phyloP scores from a whole-genome alignment of 1,284 basidiomycete genomes.

The Cryptococcus sp. region DNA sequence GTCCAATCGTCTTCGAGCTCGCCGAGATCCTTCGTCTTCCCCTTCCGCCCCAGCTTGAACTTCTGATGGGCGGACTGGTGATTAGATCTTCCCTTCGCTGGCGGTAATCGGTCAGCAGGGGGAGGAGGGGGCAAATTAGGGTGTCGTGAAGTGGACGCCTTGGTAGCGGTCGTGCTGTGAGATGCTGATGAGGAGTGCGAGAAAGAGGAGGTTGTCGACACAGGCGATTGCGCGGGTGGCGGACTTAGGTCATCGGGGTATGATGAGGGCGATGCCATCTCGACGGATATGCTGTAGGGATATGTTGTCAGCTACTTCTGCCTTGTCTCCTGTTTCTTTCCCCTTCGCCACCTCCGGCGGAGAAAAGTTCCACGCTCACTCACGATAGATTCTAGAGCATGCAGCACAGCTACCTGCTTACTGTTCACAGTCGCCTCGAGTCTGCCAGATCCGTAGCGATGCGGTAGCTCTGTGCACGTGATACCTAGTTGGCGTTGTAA shows the following conservation, averaged over 20 bases:
- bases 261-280: constrained; percentile 9
- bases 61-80: constrained; percentile 18
- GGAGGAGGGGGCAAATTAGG: constrained; percentile 26
- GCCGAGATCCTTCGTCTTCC: constrained; percentile 18
- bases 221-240: background rate
- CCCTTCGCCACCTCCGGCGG: too few relatives aligned
- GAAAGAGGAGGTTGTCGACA: constrained; percentile 6
- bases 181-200: constrained; percentile 20
- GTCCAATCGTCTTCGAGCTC: constrained; percentile 48
- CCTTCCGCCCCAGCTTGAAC: constrained; percentile 26
- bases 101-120: constrained; percentile 24
- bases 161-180: constrained; percentile 11
- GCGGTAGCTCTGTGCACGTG: too few relatives aligned
- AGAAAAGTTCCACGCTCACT: too few relatives aligned
- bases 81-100: constrained; percentile 20
- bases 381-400: too few relatives aligned
- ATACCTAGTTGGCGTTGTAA: too few relatives aligned
- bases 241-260: constrained; percentile 3
- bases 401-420: too few relatives aligned
- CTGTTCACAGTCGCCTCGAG: too few relatives aligned
- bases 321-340: too few relatives aligned
- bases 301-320: too few relatives aligned
- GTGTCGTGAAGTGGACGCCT: constrained; percentile 1
- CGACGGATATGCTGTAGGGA: too few relatives aligned
- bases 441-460: too few relatives aligned